Base-by-base conservation (phyloP, 805 yeast species). In the Lipomyces sp. region DNA sequence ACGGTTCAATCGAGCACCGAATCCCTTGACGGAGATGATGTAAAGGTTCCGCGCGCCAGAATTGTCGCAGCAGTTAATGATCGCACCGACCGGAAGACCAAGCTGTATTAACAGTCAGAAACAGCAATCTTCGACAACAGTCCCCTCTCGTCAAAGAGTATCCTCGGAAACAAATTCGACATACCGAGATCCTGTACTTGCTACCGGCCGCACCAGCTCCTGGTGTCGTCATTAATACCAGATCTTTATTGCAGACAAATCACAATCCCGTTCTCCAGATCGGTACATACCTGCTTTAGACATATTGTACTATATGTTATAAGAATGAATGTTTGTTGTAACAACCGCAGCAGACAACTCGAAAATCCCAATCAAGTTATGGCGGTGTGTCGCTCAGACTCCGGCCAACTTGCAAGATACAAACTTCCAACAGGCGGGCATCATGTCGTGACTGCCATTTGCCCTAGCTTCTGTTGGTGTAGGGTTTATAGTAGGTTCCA, bases 1-100 rank as follows among this genome's bases (percentile, higher is more conserved):
- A 89, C 99, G 95, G 94, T 94, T 96, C 82, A 95, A 90, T 90
- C 98, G 93, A 78, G 99, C 98, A 89, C 99, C 99, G 82, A 86
- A 83, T 81, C 98, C 98, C 87, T 94, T 95, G 81, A 95, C 99
- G 86, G 99, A 94, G 81, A 95, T 85, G 86, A 95, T 88, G 90
- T 92, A 91, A 80, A 95, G 89, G 91, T 93, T 94, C 88, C 98
- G 93, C 80, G 99, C 99, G 88, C 99, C 99, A 79, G 96, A 86
- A 97, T 95, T 95, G 84, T 95, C 99, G 85, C 96, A 93, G 87
- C 99, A 95, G 93, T 96, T 96, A 87, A 95, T 89, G 84, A 95
- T 92, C 84, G 99, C 99, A 85, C 98, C 99, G 78, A 87, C 89
- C 86, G 99, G 99, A 82, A 95, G 90, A 89, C 97, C 99, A 86